These are phyloP conservation scores for Suillus tomentosus DNA, from an alignment of 768 basidiomycete genomes.

Conservation along the genomic window DNA sequence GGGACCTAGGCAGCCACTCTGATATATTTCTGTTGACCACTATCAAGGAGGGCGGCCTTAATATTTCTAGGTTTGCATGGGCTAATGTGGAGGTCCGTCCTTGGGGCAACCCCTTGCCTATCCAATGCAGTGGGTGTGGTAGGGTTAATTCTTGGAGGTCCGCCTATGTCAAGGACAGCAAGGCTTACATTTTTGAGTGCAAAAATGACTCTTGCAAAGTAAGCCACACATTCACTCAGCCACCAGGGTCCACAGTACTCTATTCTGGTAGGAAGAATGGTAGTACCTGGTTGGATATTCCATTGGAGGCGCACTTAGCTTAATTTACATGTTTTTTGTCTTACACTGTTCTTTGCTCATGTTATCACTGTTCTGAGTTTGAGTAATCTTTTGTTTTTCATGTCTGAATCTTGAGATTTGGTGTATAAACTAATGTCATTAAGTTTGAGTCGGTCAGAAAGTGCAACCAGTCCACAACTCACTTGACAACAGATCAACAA, in stretches of 20 bases:
- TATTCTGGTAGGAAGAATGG: constrained; percentile 1
- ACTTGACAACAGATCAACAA: background rate
- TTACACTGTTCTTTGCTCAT: background rate
- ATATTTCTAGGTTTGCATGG: background rate
- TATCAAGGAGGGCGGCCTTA: background rate
- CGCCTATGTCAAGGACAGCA: background rate
- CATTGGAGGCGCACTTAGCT: background rate
- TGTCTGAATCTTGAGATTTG: background rate
- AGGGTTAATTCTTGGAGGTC: background rate
- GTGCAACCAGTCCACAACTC: background rate
- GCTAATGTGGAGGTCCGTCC: background rate
- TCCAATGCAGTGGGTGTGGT: constrained; percentile 8
- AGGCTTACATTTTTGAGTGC: constrained; percentile 4
- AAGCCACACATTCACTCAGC: background rate
- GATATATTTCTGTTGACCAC: background rate
- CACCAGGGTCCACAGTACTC: background rate
- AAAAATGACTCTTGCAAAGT: background rate
- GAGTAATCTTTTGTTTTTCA: background rate
- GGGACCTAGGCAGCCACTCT: background rate
- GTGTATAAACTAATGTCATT: background rate
- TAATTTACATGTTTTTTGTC: background rate
- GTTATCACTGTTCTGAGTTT: background rate
- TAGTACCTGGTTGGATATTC: constrained; percentile 4
- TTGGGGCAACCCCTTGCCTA: constrained; percentile 4
- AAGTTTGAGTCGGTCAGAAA: background rate